phyloP scores from a whole-genome alignment of 345 rosid genomes.

The Populus davidiana region DNA sequence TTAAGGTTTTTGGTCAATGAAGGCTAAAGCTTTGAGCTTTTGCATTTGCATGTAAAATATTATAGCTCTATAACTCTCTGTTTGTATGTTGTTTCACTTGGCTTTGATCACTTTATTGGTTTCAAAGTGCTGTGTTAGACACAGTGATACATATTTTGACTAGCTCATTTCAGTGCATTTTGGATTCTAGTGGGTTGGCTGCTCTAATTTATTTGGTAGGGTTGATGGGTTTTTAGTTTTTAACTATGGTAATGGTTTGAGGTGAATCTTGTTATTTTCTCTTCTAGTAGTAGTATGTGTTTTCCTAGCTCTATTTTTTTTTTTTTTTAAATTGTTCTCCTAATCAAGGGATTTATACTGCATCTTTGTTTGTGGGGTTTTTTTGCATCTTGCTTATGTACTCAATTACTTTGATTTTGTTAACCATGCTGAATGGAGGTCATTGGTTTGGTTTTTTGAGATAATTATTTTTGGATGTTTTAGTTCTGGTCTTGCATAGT shows the following conservation, averaged over 20 bases:
- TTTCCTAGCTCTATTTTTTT: not conserved
- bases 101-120: not conserved
- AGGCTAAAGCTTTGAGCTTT: not conserved
- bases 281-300: not conserved
- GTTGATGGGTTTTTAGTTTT: not conserved
- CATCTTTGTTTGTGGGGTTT: not conserved
- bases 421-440: not conserved
- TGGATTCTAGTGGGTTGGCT: not conserved
- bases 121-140: not conserved
- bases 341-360: not conserved
- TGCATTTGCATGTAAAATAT: conserved; percentile 16
- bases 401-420: not conserved
- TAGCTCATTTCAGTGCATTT: not conserved
- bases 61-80: not conserved
- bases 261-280: conserved; percentile 2
- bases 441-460: not conserved
- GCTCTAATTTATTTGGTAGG: not conserved
- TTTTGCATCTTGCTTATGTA: not conserved
- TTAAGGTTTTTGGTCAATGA: conserved; percentile 3
- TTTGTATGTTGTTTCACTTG: not conserved
- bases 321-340: no score
- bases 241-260: not conserved
- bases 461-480: not conserved
- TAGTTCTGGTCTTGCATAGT: not conserved
- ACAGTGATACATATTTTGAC: not conserved